Percentiles rank a stretch among this genome's conserved stretches.
Conservation (phyloP, 371 early-diverging fungal genomes). For the Sanchytrium tribonematis region DNA sequence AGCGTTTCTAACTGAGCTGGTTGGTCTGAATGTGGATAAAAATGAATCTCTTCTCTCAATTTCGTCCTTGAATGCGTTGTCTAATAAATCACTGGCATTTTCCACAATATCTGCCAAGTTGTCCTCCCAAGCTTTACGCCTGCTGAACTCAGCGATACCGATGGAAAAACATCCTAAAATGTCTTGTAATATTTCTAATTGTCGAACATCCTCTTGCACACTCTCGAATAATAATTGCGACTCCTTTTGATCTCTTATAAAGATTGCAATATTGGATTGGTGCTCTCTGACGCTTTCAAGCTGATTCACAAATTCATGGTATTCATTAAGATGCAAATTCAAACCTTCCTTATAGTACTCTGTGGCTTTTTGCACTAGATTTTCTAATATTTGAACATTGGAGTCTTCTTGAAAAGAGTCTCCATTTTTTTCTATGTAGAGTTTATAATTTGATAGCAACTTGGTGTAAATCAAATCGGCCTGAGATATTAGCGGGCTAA, state of each 20-base stretch:
- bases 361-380: not conserved
- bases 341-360: not conserved
- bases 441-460: not conserved
- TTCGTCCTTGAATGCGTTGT: not conserved
- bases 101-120: not conserved
- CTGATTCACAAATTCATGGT: not conserved
- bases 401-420: not conserved
- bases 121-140: not conserved
- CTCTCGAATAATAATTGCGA: not conserved
- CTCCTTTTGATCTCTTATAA: not conserved
- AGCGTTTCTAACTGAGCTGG: not conserved
- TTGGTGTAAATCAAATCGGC: not conserved
- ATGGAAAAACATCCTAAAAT: not conserved
- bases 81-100: not conserved
- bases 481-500: not conserved
- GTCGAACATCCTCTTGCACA: not conserved
- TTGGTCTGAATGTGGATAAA: not conserved
- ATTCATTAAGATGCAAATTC: not conserved
- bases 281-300: not conserved
- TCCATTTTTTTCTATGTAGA: not conserved
- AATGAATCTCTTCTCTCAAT: not conserved
- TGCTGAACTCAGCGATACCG: not conserved
- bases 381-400: not conserved
- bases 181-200: not conserved
- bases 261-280: not conserved